Evolutionary conservation across 1,284 basidiomycete species (phyloP).

Genomic region (Fomitopsis palustris): DNA sequence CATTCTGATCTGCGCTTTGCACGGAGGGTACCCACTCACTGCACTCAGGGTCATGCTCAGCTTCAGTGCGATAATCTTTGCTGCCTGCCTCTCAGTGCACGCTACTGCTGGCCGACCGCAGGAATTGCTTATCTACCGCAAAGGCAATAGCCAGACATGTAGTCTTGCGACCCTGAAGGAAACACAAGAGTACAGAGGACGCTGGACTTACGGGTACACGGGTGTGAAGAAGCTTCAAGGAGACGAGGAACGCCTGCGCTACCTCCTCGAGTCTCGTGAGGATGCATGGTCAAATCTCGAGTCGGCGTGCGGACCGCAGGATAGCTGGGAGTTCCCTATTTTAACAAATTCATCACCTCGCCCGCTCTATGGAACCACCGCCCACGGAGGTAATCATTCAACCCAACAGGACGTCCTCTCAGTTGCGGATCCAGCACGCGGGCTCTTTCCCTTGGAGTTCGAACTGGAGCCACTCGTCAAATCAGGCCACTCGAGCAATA

Average conservation of each 20-base stretch:
- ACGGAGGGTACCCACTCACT: no score
- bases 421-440: neutral
- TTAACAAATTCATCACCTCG: neutral
- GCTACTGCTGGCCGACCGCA: constrained; percentile 5
- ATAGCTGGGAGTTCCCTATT: constrained; percentile 15
- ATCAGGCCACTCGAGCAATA: constrained; percentile 60
- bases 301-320: constrained; percentile 14
- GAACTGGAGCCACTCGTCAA: constrained; percentile 56
- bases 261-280: constrained; percentile 13
- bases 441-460: constrained; percentile 38
- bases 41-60: no score
- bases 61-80: neutral
- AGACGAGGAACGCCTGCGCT: constrained; percentile 19
- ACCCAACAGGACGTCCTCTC: neutral
- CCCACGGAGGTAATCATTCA: neutral
- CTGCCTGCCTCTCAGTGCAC: neutral
- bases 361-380: neutral
- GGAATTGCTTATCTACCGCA: constrained; percentile 22
- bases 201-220: constrained; percentile 10
- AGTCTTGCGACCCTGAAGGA: constrained; percentile 13
- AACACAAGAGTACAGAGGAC: constrained; percentile 16
- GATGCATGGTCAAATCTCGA: constrained; percentile 17
- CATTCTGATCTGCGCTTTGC: no score
- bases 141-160: constrained; percentile 12
- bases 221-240: neutral